phyloP scores from a whole-genome alignment of 202 grass and related monocot genomes.

The Zizania palustris region DNA sequence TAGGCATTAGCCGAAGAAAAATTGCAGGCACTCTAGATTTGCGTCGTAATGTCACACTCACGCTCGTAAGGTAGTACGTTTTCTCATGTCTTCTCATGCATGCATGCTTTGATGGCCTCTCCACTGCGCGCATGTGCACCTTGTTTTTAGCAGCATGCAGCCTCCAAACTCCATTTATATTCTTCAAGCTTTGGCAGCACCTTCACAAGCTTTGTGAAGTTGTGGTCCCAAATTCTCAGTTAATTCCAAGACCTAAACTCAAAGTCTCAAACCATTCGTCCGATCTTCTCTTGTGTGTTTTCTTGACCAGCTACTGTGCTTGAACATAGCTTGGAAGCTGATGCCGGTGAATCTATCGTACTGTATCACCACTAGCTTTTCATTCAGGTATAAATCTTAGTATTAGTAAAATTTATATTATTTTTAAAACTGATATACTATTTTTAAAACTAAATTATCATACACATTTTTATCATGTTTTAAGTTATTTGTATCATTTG shows the following conservation, averaged over 20 bases:
- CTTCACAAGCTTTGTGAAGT: slow-evolving; percentile 10
- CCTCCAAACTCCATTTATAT: slow-evolving; percentile 1
- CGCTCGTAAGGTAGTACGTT: neutral
- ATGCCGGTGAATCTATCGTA: no score
- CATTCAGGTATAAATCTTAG: no score
- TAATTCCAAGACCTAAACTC: slow-evolving; percentile 5
- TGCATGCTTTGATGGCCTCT: slow-evolving; percentile 2
- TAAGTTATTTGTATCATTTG: no score
- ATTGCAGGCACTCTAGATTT: neutral
- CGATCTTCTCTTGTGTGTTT: neutral
- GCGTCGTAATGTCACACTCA: neutral
- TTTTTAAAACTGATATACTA: no score
- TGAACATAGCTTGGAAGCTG: neutral
- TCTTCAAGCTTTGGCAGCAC: neutral
- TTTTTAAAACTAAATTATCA: no score
- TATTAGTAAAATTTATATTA: no score
- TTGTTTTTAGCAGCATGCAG: neutral
- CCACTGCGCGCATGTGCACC: neutral
- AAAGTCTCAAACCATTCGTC: slow-evolving; percentile 7
- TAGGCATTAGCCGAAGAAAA: neutral
- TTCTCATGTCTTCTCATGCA: neutral
- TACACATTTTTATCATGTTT: no score
- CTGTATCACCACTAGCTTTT: no score
- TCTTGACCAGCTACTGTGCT: neutral
- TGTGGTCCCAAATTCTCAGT: slow-evolving; percentile 3